Evolutionary conservation across 139 green algal genomes (phyloP).

Genomic region (Micractinium sp.): DNA sequence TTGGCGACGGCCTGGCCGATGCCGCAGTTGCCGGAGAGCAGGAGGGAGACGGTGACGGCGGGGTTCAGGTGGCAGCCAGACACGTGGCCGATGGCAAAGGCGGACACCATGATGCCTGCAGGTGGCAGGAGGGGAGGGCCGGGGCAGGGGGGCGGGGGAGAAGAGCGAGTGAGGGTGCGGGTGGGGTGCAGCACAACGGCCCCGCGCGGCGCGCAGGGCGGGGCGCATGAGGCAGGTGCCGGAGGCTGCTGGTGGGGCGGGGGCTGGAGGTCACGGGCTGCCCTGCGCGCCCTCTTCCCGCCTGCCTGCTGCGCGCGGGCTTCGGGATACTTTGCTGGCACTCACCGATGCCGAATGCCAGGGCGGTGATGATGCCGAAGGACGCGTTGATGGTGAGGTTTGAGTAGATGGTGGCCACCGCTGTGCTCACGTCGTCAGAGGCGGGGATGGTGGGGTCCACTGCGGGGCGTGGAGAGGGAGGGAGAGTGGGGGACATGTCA

Average conservation of each 20-base stretch:
- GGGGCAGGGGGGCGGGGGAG: background rate
- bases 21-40: conserved; percentile 47
- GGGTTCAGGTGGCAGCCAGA: conserved; percentile 48
- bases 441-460: background rate
- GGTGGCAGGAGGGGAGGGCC: too few species aligned
- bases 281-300: too few species aligned
- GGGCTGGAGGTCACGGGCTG: too few species aligned
- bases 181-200: too few species aligned
- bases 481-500: background rate
- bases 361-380: conserved; percentile 11
- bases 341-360: conserved; percentile 25
- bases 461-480: background rate
- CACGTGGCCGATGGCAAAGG: conserved; percentile 25
- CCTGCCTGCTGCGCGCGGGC: too few species aligned
- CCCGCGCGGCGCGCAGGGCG: too few species aligned
- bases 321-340: too few species aligned
- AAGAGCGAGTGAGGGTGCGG: background rate
- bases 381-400: conserved; percentile 14
- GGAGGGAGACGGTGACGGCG: conserved; percentile 31
- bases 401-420: background rate
- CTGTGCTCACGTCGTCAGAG: background rate
- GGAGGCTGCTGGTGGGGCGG: too few species aligned
- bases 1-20: conserved; percentile 62
- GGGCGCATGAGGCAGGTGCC: too few species aligned
- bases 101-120: conserved; percentile 10